Evolutionary conservation across 768 basidiomycete genomes (phyloP), one percentile per base, ranked within the genome.

Genomic region (Mrakia frigida): DNA sequence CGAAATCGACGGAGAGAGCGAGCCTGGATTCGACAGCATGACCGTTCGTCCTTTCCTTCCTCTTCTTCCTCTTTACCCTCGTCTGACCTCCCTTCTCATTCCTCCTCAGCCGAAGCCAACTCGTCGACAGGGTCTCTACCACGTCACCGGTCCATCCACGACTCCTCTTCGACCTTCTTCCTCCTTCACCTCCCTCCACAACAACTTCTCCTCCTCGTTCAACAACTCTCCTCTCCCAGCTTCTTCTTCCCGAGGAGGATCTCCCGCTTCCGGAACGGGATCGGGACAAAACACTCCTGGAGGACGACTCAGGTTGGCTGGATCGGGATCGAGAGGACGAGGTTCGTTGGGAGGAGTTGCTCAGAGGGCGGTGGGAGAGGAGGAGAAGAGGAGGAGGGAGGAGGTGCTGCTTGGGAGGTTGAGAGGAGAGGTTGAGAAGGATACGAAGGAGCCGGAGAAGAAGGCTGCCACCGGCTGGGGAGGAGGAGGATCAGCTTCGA

Each of bases 91-190:
- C 1, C 18, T n/a, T 31, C 1, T 71, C 9, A 3, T 25, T 21
- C 28, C n/a, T 18, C 28, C 14, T 41, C n/a, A 71, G 72, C 70
- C 33, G 52, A 61, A 39, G 33, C 41, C 46, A 6, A 35, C 25
- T 9, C 61, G 52, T 37, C 43, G 52, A n/a, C 50, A 28, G 10
- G 61, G 63, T 10, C 71, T 77, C 14, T 77, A 77, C 59, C 71
- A 73, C 23, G 33, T 53, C 39, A 77, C 65, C 28, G 61, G 61
- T 6, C 28, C 61, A 1, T 68, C 76, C 1, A 25, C 52, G 0
- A 77, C 71, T 23, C 76, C 76, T 25, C 76, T 77, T 18, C 76
- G 76, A 23, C 67, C 76, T 16, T 77, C 76, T 6, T 65, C 70
- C 23, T 68, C 70, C 39, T 70, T 77, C 52, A 41, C 76, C 37